Evolutionary conservation across 2,329 filamentous ascomycete genomes (phyloP).

Genomic region (Chrysoporthe austroafricana): DNA sequence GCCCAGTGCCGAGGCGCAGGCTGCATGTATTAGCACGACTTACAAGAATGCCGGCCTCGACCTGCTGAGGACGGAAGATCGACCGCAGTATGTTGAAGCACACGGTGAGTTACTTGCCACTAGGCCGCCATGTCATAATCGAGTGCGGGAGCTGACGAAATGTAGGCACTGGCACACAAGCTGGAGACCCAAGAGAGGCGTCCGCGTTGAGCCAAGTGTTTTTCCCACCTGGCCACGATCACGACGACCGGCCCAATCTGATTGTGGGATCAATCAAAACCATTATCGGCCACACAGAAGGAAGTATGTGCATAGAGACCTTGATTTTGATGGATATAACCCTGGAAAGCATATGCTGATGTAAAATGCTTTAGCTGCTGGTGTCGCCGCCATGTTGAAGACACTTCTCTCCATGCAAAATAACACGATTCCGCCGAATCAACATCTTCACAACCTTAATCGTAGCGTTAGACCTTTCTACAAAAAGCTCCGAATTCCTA

Average conservation of each 20-base stretch:
- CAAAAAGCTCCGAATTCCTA: slow-evolving; percentile 30
- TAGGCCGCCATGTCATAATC: too few relatives aligned
- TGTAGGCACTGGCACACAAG: slow-evolving; percentile 38
- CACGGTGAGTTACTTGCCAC: slow-evolving; percentile 38
- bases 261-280: slow-evolving; percentile 40
- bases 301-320: slow-evolving; percentile 44
- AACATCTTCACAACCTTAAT: slow-evolving; percentile 41
- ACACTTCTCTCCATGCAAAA: slow-evolving; percentile 41
- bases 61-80: slow-evolving; percentile 35
- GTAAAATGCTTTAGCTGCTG: slow-evolving; percentile 25
- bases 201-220: not conserved
- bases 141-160: too few relatives aligned
- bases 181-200: slow-evolving; percentile 48
- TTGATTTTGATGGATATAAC: too few relatives aligned
- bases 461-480: slow-evolving; percentile 38
- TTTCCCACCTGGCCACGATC: too few relatives aligned
- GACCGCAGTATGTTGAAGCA: slow-evolving; percentile 52
- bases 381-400: slow-evolving; percentile 46
- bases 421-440: slow-evolving; percentile 40
- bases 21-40: slow-evolving; percentile 34
- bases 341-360: too few relatives aligned
- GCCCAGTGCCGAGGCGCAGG: slow-evolving; percentile 52
- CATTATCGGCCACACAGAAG: slow-evolving; percentile 37
- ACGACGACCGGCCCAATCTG: slow-evolving; percentile 30
- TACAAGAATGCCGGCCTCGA: slow-evolving; percentile 42